Evolutionary conservation across 768 basidiomycete genomes (phyloP), one percentile per base, ranked within the genome.

Genomic region (Psilocybe cyanescens): DNA sequence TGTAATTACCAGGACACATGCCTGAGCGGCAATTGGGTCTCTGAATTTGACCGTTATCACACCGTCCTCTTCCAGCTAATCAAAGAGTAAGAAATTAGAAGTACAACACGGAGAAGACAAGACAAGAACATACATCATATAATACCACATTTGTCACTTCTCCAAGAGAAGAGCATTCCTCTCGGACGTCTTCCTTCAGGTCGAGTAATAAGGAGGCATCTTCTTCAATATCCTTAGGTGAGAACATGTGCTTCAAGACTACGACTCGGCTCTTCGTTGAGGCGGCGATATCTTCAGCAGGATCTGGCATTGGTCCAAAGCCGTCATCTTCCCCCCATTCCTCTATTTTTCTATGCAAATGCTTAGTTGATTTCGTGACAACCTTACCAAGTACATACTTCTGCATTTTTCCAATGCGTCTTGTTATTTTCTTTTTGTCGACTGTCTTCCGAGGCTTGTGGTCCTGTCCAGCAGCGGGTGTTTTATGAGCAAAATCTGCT

Each of bases 311-410:
- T 0, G 92, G 92, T 4, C 94, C 95, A 65, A 94, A 94, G 2
- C 94, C 94, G 64, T 96, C 95, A 71, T 94, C 94, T 33, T 94
- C 95, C 60, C 94, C 90, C 97, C 97, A 99, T 69, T 97, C 94
- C 55, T 84, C 84, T 30, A 98, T 76, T 80, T 97, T 98, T 71
- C 97, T 98, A 68, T 28, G 8, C 30, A 14, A 11, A 51, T 41
- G 16, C 9, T 59, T 29, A 59, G 37, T 50, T 51, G n/a, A 19
- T n/a, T 45, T 8, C 35, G 3, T 16, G 28, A 16, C 4, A 19
- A 39, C 8, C 1, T 46, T 53, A 12, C 11, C 14, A 33, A 19
- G 52, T 3, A 29, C 54, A 59, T 70, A 96, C 96, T 86, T 91
- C 78, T 92, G 90, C 89, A 95, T 90, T 73, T 91, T 94, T 19